These are phyloP conservation scores for Ophiostoma angusticollis DNA, from an alignment of 2,329 filamentous ascomycete genomes.

Conservation along the genomic window DNA sequence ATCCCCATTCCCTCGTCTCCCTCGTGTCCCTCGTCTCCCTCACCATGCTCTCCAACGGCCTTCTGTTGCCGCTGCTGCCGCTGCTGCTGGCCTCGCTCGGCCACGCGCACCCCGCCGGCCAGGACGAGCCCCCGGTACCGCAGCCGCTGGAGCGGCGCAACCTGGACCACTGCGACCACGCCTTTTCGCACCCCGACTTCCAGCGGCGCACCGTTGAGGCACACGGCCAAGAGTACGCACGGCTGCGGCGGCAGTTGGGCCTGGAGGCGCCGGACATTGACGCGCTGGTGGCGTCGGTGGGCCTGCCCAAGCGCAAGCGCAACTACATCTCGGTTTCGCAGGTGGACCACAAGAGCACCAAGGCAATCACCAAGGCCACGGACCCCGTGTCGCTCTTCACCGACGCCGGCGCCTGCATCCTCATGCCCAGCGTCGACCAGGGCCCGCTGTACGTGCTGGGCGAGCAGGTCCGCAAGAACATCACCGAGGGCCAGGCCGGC, in stretches of 20 bases:
- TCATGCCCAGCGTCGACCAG: constrained; percentile 33
- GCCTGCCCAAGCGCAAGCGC: constrained; percentile 9
- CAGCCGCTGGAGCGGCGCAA: constrained; percentile 18
- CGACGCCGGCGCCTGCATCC: constrained; percentile 29
- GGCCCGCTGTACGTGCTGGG: constrained; percentile 39
- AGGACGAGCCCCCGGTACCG: constrained; percentile 13
- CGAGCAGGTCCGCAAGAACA: constrained; percentile 35
- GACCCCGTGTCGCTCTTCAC: constrained; percentile 23
- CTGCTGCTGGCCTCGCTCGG: constrained; percentile 16
- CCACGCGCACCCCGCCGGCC: constrained; percentile 18
- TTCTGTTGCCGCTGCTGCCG: constrained; percentile 12
- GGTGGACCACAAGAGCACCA: constrained; percentile 22
- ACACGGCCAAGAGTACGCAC: constrained; percentile 17
- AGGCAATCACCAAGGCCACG: constrained; percentile 18
- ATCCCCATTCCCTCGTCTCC: background rate
- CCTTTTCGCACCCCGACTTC: constrained; percentile 18
- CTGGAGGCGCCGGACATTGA: constrained; percentile 14
- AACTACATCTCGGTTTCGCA: constrained; percentile 20
- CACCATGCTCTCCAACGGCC: background rate
- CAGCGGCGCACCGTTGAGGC: constrained; percentile 18
- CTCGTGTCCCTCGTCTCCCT: background rate
- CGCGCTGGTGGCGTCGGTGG: background rate
- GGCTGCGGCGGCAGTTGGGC: constrained; percentile 16
- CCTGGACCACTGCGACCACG: constrained; percentile 18
- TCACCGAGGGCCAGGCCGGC: constrained; percentile 34